Evolutionary conservation across 305 asterid genomes (phyloP).

Genomic region (Fraxinus dipetala): DNA sequence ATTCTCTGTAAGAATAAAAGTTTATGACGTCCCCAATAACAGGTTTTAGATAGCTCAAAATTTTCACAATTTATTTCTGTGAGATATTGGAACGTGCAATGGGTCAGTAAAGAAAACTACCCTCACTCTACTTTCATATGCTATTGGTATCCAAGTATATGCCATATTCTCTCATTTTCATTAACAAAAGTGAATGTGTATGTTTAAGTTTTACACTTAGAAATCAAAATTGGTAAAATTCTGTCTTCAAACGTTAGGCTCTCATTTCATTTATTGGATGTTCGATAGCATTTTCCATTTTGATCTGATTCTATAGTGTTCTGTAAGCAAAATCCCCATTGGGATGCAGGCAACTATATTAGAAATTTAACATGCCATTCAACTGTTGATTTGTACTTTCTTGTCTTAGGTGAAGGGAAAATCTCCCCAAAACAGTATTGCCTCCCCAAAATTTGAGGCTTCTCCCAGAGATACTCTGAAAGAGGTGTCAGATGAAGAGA

Average conservation of each 20-base stretch:
- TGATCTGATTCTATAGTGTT: neutral
- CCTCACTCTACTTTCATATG: neutral
- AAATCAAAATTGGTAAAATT: neutral
- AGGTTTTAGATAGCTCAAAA: slow-evolving; percentile 8
- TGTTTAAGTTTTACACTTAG: neutral
- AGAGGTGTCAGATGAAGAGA: slow-evolving; percentile 51
- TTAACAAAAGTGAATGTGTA: neutral
- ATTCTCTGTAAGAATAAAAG: slow-evolving; percentile 8
- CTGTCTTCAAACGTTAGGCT: slow-evolving; percentile 1
- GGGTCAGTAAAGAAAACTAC: neutral
- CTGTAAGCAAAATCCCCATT: neutral
- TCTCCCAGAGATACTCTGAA: slow-evolving; percentile 37
- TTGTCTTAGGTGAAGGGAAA: slow-evolving; percentile 67
- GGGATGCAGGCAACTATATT: neutral
- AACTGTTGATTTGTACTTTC: slow-evolving; percentile 22
- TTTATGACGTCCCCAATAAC: slow-evolving; percentile 1
- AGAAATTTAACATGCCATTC: neutral
- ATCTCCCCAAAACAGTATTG: slow-evolving; percentile 45
- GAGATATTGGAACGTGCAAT: neutral
- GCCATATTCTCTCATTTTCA: neutral
- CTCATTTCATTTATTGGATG: neutral
- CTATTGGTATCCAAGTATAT: neutral
- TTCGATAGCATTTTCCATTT: neutral
- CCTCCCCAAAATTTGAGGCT: slow-evolving; percentile 50
- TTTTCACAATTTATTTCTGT: neutral